A percentile compares a stretch with the other conserved stretches of the same genome.
Conservation (phyloP, 2,329 filamentous ascomycete species). For the Colletotrichum sp. region DNA sequence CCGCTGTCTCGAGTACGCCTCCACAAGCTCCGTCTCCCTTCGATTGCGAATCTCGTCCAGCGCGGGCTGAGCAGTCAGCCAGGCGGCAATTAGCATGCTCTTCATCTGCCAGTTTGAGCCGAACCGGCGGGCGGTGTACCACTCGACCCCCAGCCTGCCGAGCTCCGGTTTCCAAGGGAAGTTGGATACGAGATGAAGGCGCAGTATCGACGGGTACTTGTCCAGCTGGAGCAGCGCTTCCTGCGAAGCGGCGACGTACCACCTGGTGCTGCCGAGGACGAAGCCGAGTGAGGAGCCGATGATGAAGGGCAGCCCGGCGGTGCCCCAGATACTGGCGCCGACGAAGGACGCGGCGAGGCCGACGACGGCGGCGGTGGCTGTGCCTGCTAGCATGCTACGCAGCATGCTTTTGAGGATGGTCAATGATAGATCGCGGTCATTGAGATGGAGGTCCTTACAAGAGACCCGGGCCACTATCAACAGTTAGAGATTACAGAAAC, state of each 20-base stretch:
- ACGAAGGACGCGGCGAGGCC: slow-evolving; percentile 20
- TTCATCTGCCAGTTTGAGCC: slow-evolving; percentile 19
- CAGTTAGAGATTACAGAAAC: too few species aligned
- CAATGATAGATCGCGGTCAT: rapidly evolving
- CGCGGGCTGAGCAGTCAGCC: slow-evolving; percentile 26
- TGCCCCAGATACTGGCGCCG: slow-evolving; percentile 26
- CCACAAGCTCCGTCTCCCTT: slow-evolving; percentile 21
- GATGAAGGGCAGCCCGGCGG: slow-evolving; percentile 25
- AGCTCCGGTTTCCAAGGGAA: slow-evolving; percentile 25
- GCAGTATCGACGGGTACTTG: slow-evolving; percentile 24
- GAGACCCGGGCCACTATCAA: neutral
- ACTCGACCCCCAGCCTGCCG: neutral
- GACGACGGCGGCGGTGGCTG: slow-evolving; percentile 19
- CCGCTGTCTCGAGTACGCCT: neutral
- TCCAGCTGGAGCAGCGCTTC: slow-evolving; percentile 24
- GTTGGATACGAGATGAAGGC: slow-evolving; percentile 25
- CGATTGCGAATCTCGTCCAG: slow-evolving; percentile 24
- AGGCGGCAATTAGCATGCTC: slow-evolving; percentile 26
- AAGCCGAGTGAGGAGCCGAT: slow-evolving; percentile 25
- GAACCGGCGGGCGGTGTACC: slow-evolving; percentile 20
- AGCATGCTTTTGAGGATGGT: slow-evolving; percentile 21
- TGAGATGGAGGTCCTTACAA: neutral
- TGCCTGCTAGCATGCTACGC: slow-evolving; percentile 27
- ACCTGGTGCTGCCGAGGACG: slow-evolving; percentile 22
- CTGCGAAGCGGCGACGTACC: slow-evolving; percentile 23